Evolutionary conservation across 2,329 filamentous ascomycete species (phyloP).

Genomic region (Penicillium glabrum): DNA sequence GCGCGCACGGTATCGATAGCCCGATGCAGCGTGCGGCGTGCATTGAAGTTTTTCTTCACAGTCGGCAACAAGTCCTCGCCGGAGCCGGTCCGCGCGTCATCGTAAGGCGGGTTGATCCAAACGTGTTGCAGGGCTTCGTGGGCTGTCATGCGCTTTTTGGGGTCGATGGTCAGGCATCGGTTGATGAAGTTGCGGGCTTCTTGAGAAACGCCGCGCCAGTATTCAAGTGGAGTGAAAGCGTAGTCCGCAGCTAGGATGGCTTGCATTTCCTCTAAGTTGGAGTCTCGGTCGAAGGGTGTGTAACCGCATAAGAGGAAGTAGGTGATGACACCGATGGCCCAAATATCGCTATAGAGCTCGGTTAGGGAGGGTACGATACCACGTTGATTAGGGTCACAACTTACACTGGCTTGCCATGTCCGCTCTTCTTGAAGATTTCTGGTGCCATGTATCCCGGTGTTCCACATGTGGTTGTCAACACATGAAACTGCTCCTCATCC

Average conservation of each 20-base stretch:
- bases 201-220: constrained; percentile 91
- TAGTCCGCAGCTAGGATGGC: constrained; percentile 97
- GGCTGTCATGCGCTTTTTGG: constrained; percentile 82
- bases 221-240: constrained; percentile 88
- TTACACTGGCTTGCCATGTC: constrained; percentile 92
- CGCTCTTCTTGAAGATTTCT: constrained; percentile 98
- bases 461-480: constrained; percentile 94
- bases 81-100: constrained; percentile 38
- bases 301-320: constrained; percentile 98
- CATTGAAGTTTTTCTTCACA: constrained; percentile 71
- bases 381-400: constrained; percentile 16
- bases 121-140: constrained; percentile 69
- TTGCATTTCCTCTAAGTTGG: constrained; percentile 98
- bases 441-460: constrained; percentile 99
- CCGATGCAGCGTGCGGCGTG: constrained; percentile 63
- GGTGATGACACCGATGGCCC: constrained; percentile 97
- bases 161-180: constrained; percentile 87
- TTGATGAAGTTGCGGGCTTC: constrained; percentile 89
- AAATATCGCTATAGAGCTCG: constrained; percentile 66
- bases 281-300: constrained; percentile 96
- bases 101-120: constrained; percentile 62
- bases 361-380: background rate
- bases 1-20: constrained; percentile 68
- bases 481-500: constrained; percentile 98
- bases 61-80: constrained; percentile 61